Evolutionary conservation across 805 yeast species (phyloP), one percentile per base, ranked within the genome.

Genomic region (Pichia sporocuriosa): DNA sequence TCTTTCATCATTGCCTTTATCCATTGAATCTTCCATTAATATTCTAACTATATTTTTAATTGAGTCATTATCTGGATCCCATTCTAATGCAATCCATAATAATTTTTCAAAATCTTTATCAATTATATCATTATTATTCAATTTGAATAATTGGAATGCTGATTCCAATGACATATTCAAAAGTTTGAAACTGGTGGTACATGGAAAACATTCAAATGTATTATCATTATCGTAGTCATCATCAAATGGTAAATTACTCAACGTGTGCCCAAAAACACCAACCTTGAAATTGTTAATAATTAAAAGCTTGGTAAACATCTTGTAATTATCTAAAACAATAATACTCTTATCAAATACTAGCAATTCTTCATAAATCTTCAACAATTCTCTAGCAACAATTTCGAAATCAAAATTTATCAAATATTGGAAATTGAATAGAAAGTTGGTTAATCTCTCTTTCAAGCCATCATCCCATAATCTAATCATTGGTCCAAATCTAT

Each of bases 401-500:
- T 56, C 62, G 35, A 58, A 67, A 46, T 58, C 67, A 40, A 49
- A 53, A 35, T 44, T 59, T 48, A 50, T 64, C 48, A 44, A 47
- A 43, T 46, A 69, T 54, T 60, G 69, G 57, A 59, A 63, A 29
- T 52, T 68, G 61, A 60, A 63, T 40, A 60, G 46, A 23, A 68
- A 57, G 57, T 58, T 68, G 46, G 44, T 67, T 42, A 68, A 61
- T 41, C 51, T 60, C 32, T 40, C 53, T 41, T 59, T 65, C 46
- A 56, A 42, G 4, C 45, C 40, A 2, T 44, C 27, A 3, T 58
- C 56, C 46, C 75, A 52, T 4, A 60, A 60, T 4, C 50, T 47
- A 11, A 75, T 53, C 43, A 68, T 71, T 2, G 90, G 90, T 1
- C 90, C 89, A 17, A 75, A 51, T 31, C 69, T 67, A 44, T 70